Evolutionary conservation across 305 asterid species (phyloP).

Genomic region (Fraxinus albicans): DNA sequence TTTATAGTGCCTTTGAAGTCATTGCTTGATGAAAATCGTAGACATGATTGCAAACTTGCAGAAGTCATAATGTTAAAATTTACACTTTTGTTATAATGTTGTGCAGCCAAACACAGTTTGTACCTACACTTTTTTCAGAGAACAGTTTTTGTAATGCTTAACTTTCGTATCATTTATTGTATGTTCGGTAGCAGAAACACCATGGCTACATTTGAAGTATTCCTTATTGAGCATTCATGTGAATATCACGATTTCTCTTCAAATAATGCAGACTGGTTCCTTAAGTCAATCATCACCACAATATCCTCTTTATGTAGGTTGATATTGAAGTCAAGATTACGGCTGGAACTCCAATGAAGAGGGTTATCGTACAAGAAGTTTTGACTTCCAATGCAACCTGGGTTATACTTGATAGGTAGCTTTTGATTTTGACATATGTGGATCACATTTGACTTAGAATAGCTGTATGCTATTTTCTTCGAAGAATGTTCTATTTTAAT

Average conservation of each 20-base stretch:
- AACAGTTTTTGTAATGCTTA: neutral
- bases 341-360: constrained; percentile 69
- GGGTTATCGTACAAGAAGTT: constrained; percentile 64
- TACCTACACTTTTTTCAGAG: neutral
- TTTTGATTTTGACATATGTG: constrained; percentile 14
- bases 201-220: neutral
- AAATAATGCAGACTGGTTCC: neutral
- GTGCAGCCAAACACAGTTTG: neutral
- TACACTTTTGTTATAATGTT: neutral
- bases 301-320: constrained; percentile 40
- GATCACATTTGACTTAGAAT: neutral
- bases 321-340: constrained; percentile 76
- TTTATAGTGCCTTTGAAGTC: constrained; percentile 9
- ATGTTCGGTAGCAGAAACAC: neutral
- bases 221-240: neutral
- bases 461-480: neutral
- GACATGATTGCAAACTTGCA: constrained; percentile 2
- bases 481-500: neutral
- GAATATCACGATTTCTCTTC: neutral
- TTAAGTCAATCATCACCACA: neutral
- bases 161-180: neutral
- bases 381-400: constrained; percentile 47
- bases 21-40: neutral
- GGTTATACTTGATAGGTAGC: constrained; percentile 78
- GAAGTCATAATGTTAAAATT: neutral